phyloP scores from a whole-genome alignment of 164 flowering plant genomes.

The Tinospora cordifolia region DNA sequence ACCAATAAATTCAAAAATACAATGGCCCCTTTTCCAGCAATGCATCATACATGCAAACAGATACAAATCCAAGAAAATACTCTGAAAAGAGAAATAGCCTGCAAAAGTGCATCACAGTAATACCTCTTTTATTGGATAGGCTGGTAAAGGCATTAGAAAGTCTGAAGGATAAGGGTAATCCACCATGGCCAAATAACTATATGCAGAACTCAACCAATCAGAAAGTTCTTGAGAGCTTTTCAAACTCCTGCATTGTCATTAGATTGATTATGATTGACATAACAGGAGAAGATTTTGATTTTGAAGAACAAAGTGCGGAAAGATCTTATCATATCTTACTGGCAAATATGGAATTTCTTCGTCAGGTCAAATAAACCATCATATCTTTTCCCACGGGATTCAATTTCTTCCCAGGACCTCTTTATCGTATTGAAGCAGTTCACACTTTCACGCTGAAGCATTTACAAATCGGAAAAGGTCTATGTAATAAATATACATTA shows the following conservation, averaged over 20 bases:
- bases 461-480: not conserved
- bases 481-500: not conserved
- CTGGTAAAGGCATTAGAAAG: conserved; percentile 87
- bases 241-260: conserved; percentile 44
- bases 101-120: not conserved
- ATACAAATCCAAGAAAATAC: not conserved
- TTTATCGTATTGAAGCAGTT: conserved; percentile 73
- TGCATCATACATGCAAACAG: not conserved
- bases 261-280: conserved; percentile 7
- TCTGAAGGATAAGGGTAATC: conserved; percentile 74
- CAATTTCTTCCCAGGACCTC: conserved; percentile 59
- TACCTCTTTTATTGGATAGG: conserved; percentile 82
- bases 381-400: conserved; percentile 36
- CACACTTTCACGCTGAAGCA: conserved; percentile 57
- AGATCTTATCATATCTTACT: conserved; percentile 31
- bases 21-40: not conserved
- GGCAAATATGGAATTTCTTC: conserved; percentile 52
- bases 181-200: conserved; percentile 85
- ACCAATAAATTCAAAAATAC: not conserved
- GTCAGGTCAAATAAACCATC: conserved; percentile 53
- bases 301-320: not conserved
- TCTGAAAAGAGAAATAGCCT: not conserved
- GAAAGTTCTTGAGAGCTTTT: conserved; percentile 43
- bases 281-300: not conserved
- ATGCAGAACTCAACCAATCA: conserved; percentile 73